These are phyloP conservation scores for Herpetomonas muscarum DNA, from an alignment of 208 protist genomes.

Conservation along the genomic window DNA sequence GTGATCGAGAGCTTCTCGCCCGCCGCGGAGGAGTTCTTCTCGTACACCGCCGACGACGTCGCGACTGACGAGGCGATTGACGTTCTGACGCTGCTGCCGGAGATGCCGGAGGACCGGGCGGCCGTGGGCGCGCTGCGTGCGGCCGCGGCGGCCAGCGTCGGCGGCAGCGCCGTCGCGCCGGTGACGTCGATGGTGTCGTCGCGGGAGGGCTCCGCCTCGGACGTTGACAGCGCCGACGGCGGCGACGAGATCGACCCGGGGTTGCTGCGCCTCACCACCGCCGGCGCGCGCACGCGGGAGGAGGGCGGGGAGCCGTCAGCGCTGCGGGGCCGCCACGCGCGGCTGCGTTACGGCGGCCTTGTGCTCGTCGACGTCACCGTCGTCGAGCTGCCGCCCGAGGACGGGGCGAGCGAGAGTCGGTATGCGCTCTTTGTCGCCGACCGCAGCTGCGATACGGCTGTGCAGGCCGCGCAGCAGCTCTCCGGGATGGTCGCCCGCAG, in stretches of 20 bases:
- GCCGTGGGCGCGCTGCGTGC: constrained; percentile 14
- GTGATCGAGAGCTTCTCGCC: constrained; percentile 18
- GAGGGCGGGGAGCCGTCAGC: background rate
- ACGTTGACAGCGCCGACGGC: background rate
- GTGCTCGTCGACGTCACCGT: constrained; percentile 15
- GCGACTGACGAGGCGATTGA: constrained; percentile 12
- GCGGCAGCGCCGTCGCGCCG: constrained; percentile 5
- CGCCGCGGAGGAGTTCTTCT: constrained; percentile 20
- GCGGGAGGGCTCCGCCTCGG: background rate
- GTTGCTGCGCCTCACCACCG: background rate
- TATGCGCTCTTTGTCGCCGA: constrained; percentile 16
- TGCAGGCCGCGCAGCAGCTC: constrained; percentile 6
- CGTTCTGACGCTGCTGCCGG: constrained; percentile 32
- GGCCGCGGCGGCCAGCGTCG: constrained; percentile 7
- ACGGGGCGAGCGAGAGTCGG: background rate
- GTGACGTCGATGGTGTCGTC: background rate
- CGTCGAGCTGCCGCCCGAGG: constrained; percentile 1
- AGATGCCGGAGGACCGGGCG: constrained; percentile 11
- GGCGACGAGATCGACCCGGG: background rate
- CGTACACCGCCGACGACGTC: constrained; percentile 21
- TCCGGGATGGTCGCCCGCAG: constrained; percentile 4
- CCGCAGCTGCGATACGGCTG: constrained; percentile 1
- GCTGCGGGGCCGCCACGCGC: background rate
- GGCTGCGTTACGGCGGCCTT: constrained; percentile 12
- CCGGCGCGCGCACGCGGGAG: background rate